phyloP scores from a whole-genome alignment of 441 rosid species.

The Mallotus japonicus region DNA sequence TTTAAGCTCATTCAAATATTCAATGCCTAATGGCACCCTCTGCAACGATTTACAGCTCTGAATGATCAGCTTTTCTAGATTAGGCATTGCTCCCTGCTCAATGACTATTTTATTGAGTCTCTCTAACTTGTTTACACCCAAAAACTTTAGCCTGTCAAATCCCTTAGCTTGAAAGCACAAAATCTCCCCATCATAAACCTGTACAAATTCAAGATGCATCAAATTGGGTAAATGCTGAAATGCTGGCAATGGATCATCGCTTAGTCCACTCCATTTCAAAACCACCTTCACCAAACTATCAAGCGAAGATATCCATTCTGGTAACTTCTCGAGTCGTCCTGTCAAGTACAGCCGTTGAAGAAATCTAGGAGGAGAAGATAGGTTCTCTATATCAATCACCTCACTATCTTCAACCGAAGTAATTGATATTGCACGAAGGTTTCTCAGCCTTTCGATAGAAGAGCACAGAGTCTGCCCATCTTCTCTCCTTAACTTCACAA shows the following conservation, averaged over 20 bases:
- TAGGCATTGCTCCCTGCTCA: slow-evolving; percentile 40
- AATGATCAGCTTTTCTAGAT: slow-evolving; percentile 35
- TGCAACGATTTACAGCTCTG: slow-evolving; percentile 35
- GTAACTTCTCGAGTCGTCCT: slow-evolving; percentile 34
- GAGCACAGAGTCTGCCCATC: slow-evolving; percentile 38
- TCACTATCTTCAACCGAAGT: slow-evolving; percentile 13
- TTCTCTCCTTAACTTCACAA: slow-evolving; percentile 31
- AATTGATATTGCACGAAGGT: slow-evolving; percentile 36
- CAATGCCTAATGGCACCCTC: slow-evolving; percentile 43
- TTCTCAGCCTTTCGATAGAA: slow-evolving; percentile 31
- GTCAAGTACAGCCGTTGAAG: slow-evolving; percentile 38
- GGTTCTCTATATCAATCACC: slow-evolving; percentile 29
- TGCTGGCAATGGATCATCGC: slow-evolving; percentile 29
- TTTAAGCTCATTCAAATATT: slow-evolving; percentile 34
- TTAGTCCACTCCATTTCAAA: slow-evolving; percentile 39
- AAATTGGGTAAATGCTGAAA: slow-evolving; percentile 42
- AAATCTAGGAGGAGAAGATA: slow-evolving; percentile 29
- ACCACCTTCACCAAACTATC: slow-evolving; percentile 33
- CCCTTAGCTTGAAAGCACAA: slow-evolving; percentile 33
- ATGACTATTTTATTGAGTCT: slow-evolving; percentile 28
- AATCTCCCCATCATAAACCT: slow-evolving; percentile 34
- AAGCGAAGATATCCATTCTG: slow-evolving; percentile 35
- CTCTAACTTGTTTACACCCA: slow-evolving; percentile 40
- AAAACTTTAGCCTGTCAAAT: slow-evolving; percentile 34
- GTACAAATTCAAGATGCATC: slow-evolving; percentile 41